Conservation (phyloP, 495 filamentous ascomycete genomes). For the Aspergillus leporis region DNA sequence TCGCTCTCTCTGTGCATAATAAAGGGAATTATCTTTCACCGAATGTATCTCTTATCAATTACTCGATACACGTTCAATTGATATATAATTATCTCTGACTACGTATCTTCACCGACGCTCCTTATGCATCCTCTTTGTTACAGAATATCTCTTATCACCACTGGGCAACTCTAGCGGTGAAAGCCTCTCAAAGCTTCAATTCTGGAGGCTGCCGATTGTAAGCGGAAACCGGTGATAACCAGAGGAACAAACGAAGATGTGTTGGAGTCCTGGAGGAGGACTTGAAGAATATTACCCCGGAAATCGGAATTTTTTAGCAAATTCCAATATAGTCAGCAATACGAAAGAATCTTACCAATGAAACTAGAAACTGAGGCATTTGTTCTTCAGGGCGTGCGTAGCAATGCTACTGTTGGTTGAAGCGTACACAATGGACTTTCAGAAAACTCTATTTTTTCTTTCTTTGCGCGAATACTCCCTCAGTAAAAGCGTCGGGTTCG, state of each 20-base stretch:
- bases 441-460: no score
- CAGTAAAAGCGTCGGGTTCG: no score
- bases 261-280: no score
- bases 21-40: neutral
- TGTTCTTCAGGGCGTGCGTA: no score
- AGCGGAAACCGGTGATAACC: neutral
- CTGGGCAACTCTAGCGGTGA: neutral
- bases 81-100: neutral
- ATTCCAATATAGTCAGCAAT: neutral
- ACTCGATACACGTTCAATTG: neutral
- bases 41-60: neutral
- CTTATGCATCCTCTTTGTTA: neutral
- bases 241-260: neutral
- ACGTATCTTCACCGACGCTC: neutral
- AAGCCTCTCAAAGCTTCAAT: neutral
- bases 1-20: neutral
- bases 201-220: no score
- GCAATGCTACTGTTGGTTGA: no score
- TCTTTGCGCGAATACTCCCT: no score
- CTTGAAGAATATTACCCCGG: neutral
- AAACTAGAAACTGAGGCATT: no score
- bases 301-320: neutral
- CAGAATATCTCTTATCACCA: neutral
- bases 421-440: no score
- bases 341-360: neutral